phyloP scores from a whole-genome alignment of 352 stramenopile species.

The Sclerospora graminicola region DNA sequence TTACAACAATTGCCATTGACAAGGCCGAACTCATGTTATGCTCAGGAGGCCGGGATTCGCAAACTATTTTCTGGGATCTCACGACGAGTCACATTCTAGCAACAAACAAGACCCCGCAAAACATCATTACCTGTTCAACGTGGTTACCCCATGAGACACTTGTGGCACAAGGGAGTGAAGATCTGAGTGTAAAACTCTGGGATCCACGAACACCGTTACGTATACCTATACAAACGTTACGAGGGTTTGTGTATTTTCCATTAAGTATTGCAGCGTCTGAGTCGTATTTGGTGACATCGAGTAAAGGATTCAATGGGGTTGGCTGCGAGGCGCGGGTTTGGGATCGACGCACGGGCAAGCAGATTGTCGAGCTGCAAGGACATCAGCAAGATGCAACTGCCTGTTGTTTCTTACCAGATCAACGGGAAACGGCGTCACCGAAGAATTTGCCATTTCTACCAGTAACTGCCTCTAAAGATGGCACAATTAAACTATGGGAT shows the following conservation, averaged over 20 bases:
- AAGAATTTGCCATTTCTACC: no score
- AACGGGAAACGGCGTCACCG: no score
- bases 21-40: slow-evolving; percentile 45
- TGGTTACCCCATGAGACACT: slow-evolving; percentile 56
- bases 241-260: slow-evolving; percentile 76
- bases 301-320: slow-evolving; percentile 80
- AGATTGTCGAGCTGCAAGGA: slow-evolving; percentile 44
- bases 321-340: slow-evolving; percentile 68
- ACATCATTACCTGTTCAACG: slow-evolving; percentile 78
- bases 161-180: slow-evolving; percentile 70
- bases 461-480: slow-evolving; percentile 73
- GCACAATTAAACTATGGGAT: slow-evolving; percentile 69
- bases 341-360: slow-evolving; percentile 58
- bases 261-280: slow-evolving; percentile 35
- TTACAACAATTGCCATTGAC: slow-evolving; percentile 29
- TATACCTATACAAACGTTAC: slow-evolving; percentile 37
- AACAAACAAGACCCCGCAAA: slow-evolving; percentile 70
- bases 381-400: slow-evolving; percentile 69
- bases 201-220: slow-evolving; percentile 46
- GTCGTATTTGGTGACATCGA: slow-evolving; percentile 67
- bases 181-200: slow-evolving; percentile 75
- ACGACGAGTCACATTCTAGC: slow-evolving; percentile 15
- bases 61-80: slow-evolving; percentile 20
- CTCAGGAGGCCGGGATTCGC: slow-evolving; percentile 71
- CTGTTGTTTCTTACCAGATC: slow-evolving; percentile 49